Evolutionary conservation across 2,329 filamentous ascomycete genomes (phyloP), one percentile per base, ranked within the genome.

Genomic region (Phaeosphaeriaceae sp.): DNA sequence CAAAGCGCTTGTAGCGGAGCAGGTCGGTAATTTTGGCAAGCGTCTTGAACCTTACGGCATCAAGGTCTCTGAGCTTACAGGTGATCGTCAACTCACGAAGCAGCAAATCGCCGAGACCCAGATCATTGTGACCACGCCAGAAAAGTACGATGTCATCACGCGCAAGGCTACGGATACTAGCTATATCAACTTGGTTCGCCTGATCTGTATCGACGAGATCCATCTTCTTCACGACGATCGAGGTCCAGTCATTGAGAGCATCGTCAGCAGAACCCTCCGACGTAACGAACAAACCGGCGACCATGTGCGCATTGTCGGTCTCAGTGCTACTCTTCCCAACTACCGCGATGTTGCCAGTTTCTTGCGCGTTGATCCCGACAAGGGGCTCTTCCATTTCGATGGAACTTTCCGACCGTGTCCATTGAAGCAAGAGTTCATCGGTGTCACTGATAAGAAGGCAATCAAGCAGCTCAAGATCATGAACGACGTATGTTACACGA

Each of bases 81-180:
- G 95, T 81, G 95, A 99, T 81, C 91, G 95, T 53, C 95, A 98
- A 79, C 89, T 99, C 74, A 99, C 94, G 20, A 99, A 99, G 80
- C 93, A 97, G 77, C 95, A 99, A 82, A 98, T 99, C 63, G 88
- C 94, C 1, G 95, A 99, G 72, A 99, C 95, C 0, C 94, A 99
- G 76, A 89, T 99, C 68, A 99, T 99, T 68, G 93, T 99, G 58
- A 99, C 95, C 0, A 99, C 95, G 0, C 95, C 95, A 20, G 95
- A 99, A 79, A 99, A 99, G 81, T 99, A 93, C 91, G 95, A 99
- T 79, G 94, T 99, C 67, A 97, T 99, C 68, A 99, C 96, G 6
- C 88, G 96, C 79, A 99, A 99, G 79, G 93, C 94, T 7, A 97
- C 94, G 1, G 96, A 99, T 75, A 87, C 95, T 54, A 96, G 93